These are phyloP conservation scores for Diaporthe aspalathi DNA, from an alignment of 2,329 filamentous ascomycete species.

Conservation along the genomic window DNA sequence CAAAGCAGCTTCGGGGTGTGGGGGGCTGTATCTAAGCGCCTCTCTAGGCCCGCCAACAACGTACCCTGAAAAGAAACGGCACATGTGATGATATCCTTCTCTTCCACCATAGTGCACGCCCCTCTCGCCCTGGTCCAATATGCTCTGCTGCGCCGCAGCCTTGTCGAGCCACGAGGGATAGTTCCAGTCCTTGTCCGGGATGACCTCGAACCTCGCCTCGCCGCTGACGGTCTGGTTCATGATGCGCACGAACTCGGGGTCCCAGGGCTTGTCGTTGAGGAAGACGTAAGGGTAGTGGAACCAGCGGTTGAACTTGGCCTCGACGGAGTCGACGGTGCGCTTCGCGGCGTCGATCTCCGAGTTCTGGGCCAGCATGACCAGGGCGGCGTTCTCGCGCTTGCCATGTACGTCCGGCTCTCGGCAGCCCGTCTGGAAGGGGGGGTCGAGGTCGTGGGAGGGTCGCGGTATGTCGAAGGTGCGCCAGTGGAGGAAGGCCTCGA, in stretches of 20 bases:
- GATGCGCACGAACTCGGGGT: slow-evolving; percentile 51
- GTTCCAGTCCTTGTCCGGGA: slow-evolving; percentile 54
- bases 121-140: slow-evolving; percentile 45
- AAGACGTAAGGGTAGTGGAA: slow-evolving; percentile 61
- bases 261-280: slow-evolving; percentile 58
- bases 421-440: slow-evolving; percentile 53
- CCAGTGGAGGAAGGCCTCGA: slow-evolving; percentile 52
- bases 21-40: not conserved
- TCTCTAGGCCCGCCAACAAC: slow-evolving; percentile 38
- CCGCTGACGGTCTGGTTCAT: slow-evolving; percentile 52
- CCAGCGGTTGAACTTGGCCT: slow-evolving; percentile 59
- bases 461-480: slow-evolving; percentile 50
- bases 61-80: slow-evolving; percentile 56
- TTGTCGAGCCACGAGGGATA: slow-evolving; percentile 51
- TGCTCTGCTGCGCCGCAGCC: slow-evolving; percentile 41
- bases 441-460: slow-evolving; percentile 52
- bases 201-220: slow-evolving; percentile 55
- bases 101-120: slow-evolving; percentile 53
- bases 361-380: slow-evolving; percentile 61
- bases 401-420: slow-evolving; percentile 49
- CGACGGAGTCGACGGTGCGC: slow-evolving; percentile 54
- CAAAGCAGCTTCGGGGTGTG: not conserved
- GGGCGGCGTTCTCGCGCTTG: slow-evolving; percentile 55
- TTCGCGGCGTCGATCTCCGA: slow-evolving; percentile 54
- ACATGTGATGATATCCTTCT: slow-evolving; percentile 55